Evolutionary conservation across 2,329 filamentous ascomycete species (phyloP), one percentile per base, ranked within the genome.

Genomic region (Penicillium sp.): DNA sequence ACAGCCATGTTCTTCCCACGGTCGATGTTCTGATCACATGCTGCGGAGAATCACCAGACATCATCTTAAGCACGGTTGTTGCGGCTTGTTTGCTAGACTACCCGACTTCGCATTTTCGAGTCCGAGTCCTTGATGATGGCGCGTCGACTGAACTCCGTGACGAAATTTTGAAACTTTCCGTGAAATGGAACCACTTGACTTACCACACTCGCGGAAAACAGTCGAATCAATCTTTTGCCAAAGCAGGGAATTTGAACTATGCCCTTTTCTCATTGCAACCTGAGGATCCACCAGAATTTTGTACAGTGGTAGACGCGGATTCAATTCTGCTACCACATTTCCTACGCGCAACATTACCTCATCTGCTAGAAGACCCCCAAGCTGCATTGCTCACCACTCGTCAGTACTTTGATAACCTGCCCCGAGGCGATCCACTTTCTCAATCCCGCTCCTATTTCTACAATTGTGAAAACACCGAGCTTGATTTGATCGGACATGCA

Each of bases 11-110:
- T 3, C 80, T 83, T 0, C 80, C 80, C 1, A 55, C 29, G 10
- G 80, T 86, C 3, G 83, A 86, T 58, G 73, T 83, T 2, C 77
- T 85, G 45, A 67, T 86, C 5, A 82, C 83, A 1, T 83, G 80
- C 69, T 86, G 83, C 54, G 79, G 80, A 13, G 83, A 86, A 61
- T 78, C 82, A 1, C 72, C 80, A 36, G 80, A 83, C 13, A 69
- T 85, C 2, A 78, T 85, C 3, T 68, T 85, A 45, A 81, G 85
- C 57, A 86, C 83, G 1, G 75, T 81, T 8, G 76, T 77, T n/a
- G 83, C 77, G 3, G 80, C 83, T 1, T 82, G 79, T 58, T 74
- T 77, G 22, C 60, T 82, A 5, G 81, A 86, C 59, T 86, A 85
- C 56, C 83, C 83, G 0, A 59, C 57, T 1, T 75, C 81, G 31